Evolutionary conservation across 345 rosid genomes (phyloP), one percentile per base, ranked within the genome.

Genomic region (Pugionium dolabratum): DNA sequence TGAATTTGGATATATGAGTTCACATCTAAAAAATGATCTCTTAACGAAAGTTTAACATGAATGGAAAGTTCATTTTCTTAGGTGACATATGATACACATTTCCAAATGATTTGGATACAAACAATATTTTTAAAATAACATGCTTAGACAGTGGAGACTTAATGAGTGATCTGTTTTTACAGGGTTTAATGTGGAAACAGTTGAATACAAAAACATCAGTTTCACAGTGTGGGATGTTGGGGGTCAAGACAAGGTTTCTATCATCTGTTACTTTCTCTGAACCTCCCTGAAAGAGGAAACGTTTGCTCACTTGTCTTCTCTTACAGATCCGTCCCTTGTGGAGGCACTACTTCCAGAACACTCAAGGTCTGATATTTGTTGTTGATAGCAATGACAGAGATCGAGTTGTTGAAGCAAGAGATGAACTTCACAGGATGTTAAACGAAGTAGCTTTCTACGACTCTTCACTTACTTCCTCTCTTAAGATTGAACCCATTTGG

Each of bases 141-240:
- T 39, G 10, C 43, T 66, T 44, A 9, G 18, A 37, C 37, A 10
- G 33, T 29, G 46, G 70, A 54, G 62, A 45, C 56, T 29, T 8
- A 5, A 45, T 54, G 62, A 18, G 6, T 71, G 53, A 27, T 35
- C 31, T 59, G 18, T 39, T 40, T 56, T 26, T 69, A 46, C 79
- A 90, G 97, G 97, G 50, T 86, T 90, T 75, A 88, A 90, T 67
- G 95, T 88, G 80, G 95, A 87, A 78, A 90, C 92, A 0, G 90
- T 90, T 62, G 95, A 88, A 58, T 88, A 88, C 78, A 90, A 88
- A 62, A 88, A 90, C 84, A 88, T 90, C 73, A 88, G 90, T 81
- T 90, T 90, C 82, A 90, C 97, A 0, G 97, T 90, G 47, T 90
- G 92, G 95, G 97, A 90, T 84, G 95, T 90, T 10, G 97, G 95